phyloP scores from a whole-genome alignment of 208 protist genomes.

The Crithidia bombi region DNA sequence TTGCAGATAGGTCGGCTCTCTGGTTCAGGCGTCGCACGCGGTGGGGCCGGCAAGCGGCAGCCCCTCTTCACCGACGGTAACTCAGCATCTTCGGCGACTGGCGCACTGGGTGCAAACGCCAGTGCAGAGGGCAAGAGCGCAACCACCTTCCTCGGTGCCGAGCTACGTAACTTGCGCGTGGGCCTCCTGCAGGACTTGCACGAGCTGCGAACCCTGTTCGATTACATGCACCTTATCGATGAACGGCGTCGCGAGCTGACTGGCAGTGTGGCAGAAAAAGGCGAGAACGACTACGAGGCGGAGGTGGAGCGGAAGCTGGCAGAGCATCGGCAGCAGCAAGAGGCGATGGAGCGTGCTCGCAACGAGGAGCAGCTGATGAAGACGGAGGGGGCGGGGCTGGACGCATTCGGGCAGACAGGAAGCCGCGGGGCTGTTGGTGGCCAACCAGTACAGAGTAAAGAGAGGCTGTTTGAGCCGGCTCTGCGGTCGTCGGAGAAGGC shows the following conservation, averaged over 20 bases:
- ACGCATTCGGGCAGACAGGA: slow-evolving; percentile 4
- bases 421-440: background rate
- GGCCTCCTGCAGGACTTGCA: slow-evolving; percentile 64
- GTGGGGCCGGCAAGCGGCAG: background rate
- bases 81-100: background rate
- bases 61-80: background rate
- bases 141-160: slow-evolving; percentile 13
- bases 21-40: background rate
- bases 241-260: slow-evolving; percentile 34
- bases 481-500: background rate
- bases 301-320: slow-evolving; percentile 54
- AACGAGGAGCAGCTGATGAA: slow-evolving; percentile 58
- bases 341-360: slow-evolving; percentile 38
- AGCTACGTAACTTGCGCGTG: slow-evolving; percentile 41
- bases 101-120: background rate
- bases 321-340: slow-evolving; percentile 39
- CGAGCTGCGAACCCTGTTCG: slow-evolving; percentile 65
- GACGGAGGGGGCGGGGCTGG: slow-evolving; percentile 60
- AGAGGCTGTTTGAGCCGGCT: background rate
- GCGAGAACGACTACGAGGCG: slow-evolving; percentile 53
- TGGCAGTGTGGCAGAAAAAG: slow-evolving; percentile 25
- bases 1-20: background rate
- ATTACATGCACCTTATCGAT: slow-evolving; percentile 74
- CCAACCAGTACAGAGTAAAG: background rate
- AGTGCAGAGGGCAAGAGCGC: background rate